Base-by-base conservation (phyloP, 257 asterid species). In the Pogostemon cablin region DNA sequence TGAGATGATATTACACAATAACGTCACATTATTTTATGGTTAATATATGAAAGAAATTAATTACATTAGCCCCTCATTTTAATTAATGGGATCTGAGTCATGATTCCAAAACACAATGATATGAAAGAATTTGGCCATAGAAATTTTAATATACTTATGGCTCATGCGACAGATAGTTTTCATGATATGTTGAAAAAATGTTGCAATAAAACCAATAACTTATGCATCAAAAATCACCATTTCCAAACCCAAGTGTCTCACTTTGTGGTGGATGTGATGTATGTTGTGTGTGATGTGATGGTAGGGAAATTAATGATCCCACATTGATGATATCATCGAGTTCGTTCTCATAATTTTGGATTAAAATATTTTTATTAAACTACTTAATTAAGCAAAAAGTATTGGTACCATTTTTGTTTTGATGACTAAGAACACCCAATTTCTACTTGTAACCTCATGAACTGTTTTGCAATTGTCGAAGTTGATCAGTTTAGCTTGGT, bases 11-110 rank as follows among this genome's bases (percentile, higher is more conserved):
- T 25, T 25, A 25, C 32, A 0, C 32, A 25, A 25, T 25, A 20
- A 0, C 25, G 25, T 20, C 25, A 20, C 25, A 20, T 20, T 20
- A 25, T 25, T 25, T 25, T 25, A 25, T 25, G 32, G 2, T 25
- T 25, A 25, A 25, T 25, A 58, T 41, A 40, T 34, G 7, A 4
- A 55, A 49, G 62, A 67, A 74, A 57, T 52, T 52, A 53, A 61
- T 55, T 46, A 15, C 65, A 62, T 7, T 5, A 38, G 34, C 17
- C 71, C 67, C 71, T 43, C 11, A 46, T 62, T 20, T 34, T 7
- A 6, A 5, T 46, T 69, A 76, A 59, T 76, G 80, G 80, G 53
- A 64, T 76, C 80, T 64, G 76, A 76, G 50, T 75, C 56, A 39
- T 65, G 52, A 63, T 72, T 46, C 76, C 76, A 64, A 37, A 39